These are phyloP conservation scores for Sugiyamaella mastotermitis DNA, from an alignment of 805 yeast genomes.

Conservation along the genomic window DNA sequence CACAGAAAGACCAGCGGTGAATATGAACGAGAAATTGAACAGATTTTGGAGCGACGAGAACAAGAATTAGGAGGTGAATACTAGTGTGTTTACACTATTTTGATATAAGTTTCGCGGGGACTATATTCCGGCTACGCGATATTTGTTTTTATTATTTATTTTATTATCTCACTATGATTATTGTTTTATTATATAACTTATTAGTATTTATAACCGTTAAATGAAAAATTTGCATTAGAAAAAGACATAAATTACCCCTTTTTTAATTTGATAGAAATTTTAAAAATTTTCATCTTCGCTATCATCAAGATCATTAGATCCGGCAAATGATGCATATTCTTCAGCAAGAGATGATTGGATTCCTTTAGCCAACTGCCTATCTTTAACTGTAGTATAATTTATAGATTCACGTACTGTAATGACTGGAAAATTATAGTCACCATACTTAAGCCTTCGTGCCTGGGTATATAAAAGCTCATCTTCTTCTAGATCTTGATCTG, in stretches of 20 bases:
- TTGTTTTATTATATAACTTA: neutral
- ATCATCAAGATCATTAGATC: constrained; percentile 9
- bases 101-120: too few relatives aligned
- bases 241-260: too few relatives aligned
- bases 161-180: constrained; percentile 3
- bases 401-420: constrained; percentile 29
- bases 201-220: too few relatives aligned
- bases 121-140: too few relatives aligned
- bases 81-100: neutral
- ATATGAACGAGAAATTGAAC: constrained; percentile 32
- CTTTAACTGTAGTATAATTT: constrained; percentile 17
- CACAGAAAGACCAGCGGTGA: constrained; percentile 25
- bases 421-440: constrained; percentile 40
- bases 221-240: too few relatives aligned
- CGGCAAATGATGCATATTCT: constrained; percentile 19
- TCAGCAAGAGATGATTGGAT: constrained; percentile 12
- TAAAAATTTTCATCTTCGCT: too few relatives aligned
- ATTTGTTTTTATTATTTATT: neutral
- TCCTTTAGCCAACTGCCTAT: constrained; percentile 15
- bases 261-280: too few relatives aligned
- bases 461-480: constrained; percentile 30
- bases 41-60: constrained; percentile 33
- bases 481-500: constrained; percentile 21
- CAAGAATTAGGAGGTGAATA: constrained; percentile 21
- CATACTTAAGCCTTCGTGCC: constrained; percentile 31